Base-by-base conservation (phyloP, 257 asterid genomes). In the Datura wrightii region DNA sequence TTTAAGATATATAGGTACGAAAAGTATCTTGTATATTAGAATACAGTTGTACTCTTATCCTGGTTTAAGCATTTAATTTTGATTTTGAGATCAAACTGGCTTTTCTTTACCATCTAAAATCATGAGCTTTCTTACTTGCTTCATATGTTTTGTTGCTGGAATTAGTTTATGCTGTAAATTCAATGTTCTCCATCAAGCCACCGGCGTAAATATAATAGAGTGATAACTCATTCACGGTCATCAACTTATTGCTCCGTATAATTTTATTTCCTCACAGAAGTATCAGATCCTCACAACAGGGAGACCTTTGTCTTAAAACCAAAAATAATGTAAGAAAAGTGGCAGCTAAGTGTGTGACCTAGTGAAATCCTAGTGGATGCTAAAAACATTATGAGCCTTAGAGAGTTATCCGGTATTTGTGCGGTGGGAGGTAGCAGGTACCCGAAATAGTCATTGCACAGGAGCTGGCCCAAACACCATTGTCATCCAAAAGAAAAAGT, bases 181-280 rank as follows among this genome's bases (percentile, higher is more conserved):
- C n/a, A 15, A 10, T 72, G 55, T 24, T 46, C 11, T 72, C 80
- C 36, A 10, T 72, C 56, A 72, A 69, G 56, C 58, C 36, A 44
- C 10, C 58, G 0, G 9, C n/a, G 0, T 72, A 44, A 10, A 9
- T 48, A n/a, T 44, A 0, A n/a, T 44, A 0, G 31, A 36, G 5
- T n/a, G 10, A 5, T 71, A 71, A 71, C 10, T n/a, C 56, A 71
- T n/a, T 71, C 79, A 44, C 5, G 1, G 79, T n/a, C 56, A 19
- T 44, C 79, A 71, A 44, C 79, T 71, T 71, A 9, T 44, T 71
- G 39, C 79, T 71, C 56, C 79, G n/a, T 71, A 44, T 10, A 10
- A 72, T 44, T 72, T 9, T 72, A 19, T 44, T 71, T 65, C 71
- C 71, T 65, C 71, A 46, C 52, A 6, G 52, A 44, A 44, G 9